Conservation (phyloP, 352 stramenopile species). For the Saprolegnia diclina region DNA sequence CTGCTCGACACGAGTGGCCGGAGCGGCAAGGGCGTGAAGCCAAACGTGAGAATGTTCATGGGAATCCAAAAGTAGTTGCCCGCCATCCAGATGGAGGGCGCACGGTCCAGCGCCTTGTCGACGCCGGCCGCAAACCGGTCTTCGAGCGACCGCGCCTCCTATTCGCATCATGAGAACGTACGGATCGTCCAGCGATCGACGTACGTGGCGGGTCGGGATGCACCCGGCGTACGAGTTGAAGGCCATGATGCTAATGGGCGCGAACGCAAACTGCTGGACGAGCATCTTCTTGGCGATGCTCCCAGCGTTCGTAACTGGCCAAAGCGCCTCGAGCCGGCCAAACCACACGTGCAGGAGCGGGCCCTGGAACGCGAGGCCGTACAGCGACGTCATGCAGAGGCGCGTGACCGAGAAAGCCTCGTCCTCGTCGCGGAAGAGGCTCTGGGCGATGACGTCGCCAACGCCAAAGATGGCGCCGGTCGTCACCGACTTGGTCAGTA, state of each 20-base stretch:
- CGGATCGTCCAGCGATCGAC: background rate
- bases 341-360: constrained; percentile 12
- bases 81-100: constrained; percentile 14
- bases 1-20: constrained; percentile 46
- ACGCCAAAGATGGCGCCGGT: constrained; percentile 59
- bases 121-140: background rate
- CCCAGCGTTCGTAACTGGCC: background rate
- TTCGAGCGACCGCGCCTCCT: background rate
- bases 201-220: background rate
- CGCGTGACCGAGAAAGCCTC: background rate
- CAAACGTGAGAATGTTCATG: constrained; percentile 40
- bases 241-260: background rate
- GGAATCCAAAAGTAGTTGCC: constrained; percentile 39
- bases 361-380: constrained; percentile 4
- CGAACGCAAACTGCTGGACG: background rate
- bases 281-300: constrained; percentile 7
- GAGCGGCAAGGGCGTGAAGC: constrained; percentile 44
- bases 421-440: constrained; percentile 26
- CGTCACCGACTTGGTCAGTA: constrained; percentile 68
- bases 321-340: constrained; percentile 4
- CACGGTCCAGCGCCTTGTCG: background rate
- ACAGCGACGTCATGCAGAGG: background rate
- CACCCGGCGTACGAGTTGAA: background rate
- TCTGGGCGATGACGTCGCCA: constrained; percentile 57
- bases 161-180: background rate